Evolutionary conservation across 768 basidiomycete species (phyloP), one percentile per base, ranked within the genome.

Genomic region (Leccinum longicurvipes): DNA sequence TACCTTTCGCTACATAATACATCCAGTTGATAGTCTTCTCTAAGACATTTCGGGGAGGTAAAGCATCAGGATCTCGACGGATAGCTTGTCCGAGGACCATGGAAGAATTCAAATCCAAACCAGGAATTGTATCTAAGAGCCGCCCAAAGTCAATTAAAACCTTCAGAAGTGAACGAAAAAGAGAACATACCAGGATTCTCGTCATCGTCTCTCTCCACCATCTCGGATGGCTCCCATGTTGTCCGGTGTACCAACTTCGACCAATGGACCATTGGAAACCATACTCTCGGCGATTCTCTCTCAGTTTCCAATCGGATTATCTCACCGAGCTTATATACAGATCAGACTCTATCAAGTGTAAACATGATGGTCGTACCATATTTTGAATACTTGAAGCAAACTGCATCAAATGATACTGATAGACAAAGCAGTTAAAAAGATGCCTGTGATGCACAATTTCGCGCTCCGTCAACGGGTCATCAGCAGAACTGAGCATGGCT

Each of bases 351-450:
- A 25, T 47, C 3, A 4, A 29, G 32, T 1, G 2, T 10, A 12
- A 14, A 12, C 14, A 19, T 4, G 3, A 4, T n/a, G 2, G 51
- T n/a, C 77, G 19, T 44, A 80, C 79, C 55, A 74, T 49, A 7
- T 69, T 69, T n/a, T 65, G 59, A 5, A 77, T 53, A 11, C 64
- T 57, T 9, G 57, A 54, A 3, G 72, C 64, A 57, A 80, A 77
- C 12, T 66, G 69, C 65, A 77, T 74, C 49, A 77, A 60, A 55
- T 81, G 80, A 52, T 74, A 79, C 57, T 91, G 86, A 65, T 87
- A 90, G 27, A 87, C 80, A 61, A 85, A 91, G 49, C 84, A 87
- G 54, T 88, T 74, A 61, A 91, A 91, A 8, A 91, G 73, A 64
- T 84, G 82, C 39, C 84, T 81, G 68, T 90, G 88, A 0, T 84